A percentile compares a stretch with the other conserved stretches of the same genome.
Evolutionary conservation across 495 filamentous ascomycete genomes (phyloP).

Genomic region (Cairneyella variabilis): DNA sequence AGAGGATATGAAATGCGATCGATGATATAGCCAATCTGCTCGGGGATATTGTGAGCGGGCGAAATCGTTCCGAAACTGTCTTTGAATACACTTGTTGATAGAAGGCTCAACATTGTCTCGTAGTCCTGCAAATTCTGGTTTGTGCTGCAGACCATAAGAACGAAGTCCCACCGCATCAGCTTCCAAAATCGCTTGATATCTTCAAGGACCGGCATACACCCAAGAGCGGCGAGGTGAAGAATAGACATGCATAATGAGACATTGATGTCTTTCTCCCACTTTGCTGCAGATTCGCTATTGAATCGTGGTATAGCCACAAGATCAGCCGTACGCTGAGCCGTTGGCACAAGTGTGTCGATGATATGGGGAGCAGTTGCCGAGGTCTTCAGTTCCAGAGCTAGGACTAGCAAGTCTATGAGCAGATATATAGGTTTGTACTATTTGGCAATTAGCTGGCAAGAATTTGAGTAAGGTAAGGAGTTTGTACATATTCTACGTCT

Average conservation of each 20-base stretch:
- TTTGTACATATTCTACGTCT: constrained; percentile 23
- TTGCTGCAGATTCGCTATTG: neutral
- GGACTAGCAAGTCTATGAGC: constrained; percentile 22
- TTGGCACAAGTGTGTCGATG: constrained; percentile 17
- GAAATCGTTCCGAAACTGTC: constrained; percentile 25
- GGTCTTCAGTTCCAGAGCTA: constrained; percentile 25
- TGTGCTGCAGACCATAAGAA: constrained; percentile 20
- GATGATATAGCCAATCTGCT: constrained; percentile 13
- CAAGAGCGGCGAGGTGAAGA: constrained; percentile 21
- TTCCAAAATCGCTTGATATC: constrained; percentile 25
- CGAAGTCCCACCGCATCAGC: constrained; percentile 23
- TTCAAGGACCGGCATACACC: constrained; percentile 17
- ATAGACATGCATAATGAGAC: constrained; percentile 19
- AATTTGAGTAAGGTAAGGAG: neutral
- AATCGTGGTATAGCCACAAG: constrained; percentile 23
- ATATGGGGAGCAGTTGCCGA: constrained; percentile 18
- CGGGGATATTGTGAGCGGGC: neutral
- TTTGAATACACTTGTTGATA: constrained; percentile 24
- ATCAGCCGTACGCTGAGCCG: constrained; percentile 23
- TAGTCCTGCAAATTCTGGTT: constrained; percentile 18
- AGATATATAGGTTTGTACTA: constrained; percentile 24
- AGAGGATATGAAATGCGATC: constrained; percentile 22
- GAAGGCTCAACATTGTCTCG: constrained; percentile 20
- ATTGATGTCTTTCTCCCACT: constrained; percentile 18
- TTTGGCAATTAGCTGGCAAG: neutral